Evolutionary conservation across 2,329 filamentous ascomycete species (phyloP).

Genomic region (Thermoascus crustaceus): DNA sequence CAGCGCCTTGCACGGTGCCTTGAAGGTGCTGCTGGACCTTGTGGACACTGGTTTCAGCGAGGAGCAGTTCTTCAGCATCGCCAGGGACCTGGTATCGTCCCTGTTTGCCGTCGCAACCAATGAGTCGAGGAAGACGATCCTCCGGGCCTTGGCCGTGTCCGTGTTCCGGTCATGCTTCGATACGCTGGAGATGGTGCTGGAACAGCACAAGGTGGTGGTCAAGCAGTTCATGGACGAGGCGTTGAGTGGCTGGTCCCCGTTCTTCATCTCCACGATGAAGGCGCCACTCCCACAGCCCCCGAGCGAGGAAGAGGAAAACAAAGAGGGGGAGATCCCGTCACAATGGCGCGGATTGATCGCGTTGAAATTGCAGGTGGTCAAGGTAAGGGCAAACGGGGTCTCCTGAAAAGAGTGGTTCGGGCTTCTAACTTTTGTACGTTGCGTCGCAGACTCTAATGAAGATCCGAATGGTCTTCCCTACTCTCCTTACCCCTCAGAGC

Average conservation of each 20-base stretch:
- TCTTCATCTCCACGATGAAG: constrained; percentile 75
- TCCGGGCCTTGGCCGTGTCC: constrained; percentile 78
- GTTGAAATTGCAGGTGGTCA: constrained; percentile 88
- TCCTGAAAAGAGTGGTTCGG: no score
- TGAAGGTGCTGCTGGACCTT: constrained; percentile 80
- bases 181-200: constrained; percentile 92
- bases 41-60: constrained; percentile 92
- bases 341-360: constrained; percentile 74
- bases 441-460: constrained; percentile 84
- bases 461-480: constrained; percentile 74
- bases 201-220: constrained; percentile 79
- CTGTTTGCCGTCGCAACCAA: constrained; percentile 77
- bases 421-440: no score
- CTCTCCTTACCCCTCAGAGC: constrained; percentile 73
- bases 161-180: constrained; percentile 91
- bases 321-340: constrained; percentile 49
- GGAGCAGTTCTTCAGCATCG: constrained; percentile 88
- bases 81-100: constrained; percentile 72
- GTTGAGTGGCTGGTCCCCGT: constrained; percentile 76
- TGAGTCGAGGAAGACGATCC: constrained; percentile 61
- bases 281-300: constrained; percentile 58
- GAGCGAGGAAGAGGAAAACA: constrained; percentile 49
- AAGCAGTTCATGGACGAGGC: constrained; percentile 84
- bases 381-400: no score
- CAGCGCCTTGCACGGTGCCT: constrained; percentile 74